Conservation (phyloP, 805 yeast species). For the Myxozyma monticola region DNA sequence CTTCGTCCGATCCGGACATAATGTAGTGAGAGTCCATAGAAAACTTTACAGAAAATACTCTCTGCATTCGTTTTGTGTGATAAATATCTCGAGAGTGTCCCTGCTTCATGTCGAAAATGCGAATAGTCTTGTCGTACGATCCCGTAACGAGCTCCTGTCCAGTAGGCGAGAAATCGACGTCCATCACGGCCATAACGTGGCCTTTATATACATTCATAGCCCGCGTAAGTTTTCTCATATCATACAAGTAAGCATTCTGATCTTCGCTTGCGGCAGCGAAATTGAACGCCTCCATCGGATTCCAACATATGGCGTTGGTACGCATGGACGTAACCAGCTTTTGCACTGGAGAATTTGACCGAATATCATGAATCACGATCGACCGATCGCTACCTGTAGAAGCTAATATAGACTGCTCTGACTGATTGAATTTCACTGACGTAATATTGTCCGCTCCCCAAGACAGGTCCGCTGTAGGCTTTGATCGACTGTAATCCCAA, state of each 20-base stretch:
- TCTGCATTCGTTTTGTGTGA: slow-evolving; percentile 97
- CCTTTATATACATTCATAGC: slow-evolving; percentile 87
- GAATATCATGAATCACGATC: slow-evolving; percentile 81
- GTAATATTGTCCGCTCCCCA: slow-evolving; percentile 97
- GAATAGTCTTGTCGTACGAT: slow-evolving; percentile 87
- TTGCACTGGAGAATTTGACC: slow-evolving; percentile 90
- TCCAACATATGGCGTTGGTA: slow-evolving; percentile 88
- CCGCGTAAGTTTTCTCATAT: slow-evolving; percentile 86
- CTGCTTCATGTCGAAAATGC: slow-evolving; percentile 70
- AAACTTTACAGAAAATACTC: slow-evolving; percentile 77
- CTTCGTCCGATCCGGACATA: slow-evolving; percentile 91
- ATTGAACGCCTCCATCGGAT: slow-evolving; percentile 95
- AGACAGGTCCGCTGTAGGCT: slow-evolving; percentile 72
- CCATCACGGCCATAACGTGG: slow-evolving; percentile 94
- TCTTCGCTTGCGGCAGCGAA: slow-evolving; percentile 93
- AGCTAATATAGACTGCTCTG: slow-evolving; percentile 86
- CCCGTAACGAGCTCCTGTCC: slow-evolving; percentile 96
- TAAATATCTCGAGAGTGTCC: slow-evolving; percentile 95
- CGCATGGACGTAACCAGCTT: slow-evolving; percentile 80
- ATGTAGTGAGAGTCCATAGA: slow-evolving; percentile 89
- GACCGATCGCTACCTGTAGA: slow-evolving; percentile 90
- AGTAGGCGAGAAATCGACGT: slow-evolving; percentile 92
- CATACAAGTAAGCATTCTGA: slow-evolving; percentile 92
- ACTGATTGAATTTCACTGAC: slow-evolving; percentile 80
- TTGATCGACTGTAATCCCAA: slow-evolving; percentile 86